Evolutionary conservation across 345 rosid genomes (phyloP).

Genomic region (Citrus mangshanensis): DNA sequence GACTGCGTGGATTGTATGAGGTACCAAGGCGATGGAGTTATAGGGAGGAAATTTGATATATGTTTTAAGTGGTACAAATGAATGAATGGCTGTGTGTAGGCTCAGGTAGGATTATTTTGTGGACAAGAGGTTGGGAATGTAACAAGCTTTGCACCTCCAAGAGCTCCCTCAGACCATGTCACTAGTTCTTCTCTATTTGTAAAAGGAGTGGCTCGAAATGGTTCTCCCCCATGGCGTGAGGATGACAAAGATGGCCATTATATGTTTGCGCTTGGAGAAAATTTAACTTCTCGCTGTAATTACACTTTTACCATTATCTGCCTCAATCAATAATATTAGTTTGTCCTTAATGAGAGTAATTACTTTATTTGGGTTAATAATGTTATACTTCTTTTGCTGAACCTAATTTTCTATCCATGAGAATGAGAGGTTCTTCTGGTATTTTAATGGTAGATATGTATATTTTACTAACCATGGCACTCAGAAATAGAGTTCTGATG

Average conservation of each 20-base stretch:
- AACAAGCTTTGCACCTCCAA: slow-evolving; percentile 75
- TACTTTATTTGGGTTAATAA: not conserved
- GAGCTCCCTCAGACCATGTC: slow-evolving; percentile 56
- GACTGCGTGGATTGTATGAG: not conserved
- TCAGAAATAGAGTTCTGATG: not conserved
- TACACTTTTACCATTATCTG: slow-evolving; percentile 48
- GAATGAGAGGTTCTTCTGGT: not conserved
- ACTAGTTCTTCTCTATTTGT: slow-evolving; percentile 37
- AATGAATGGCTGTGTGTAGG: slow-evolving; percentile 91
- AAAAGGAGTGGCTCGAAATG: slow-evolving; percentile 64
- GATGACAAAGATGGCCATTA: slow-evolving; percentile 99
- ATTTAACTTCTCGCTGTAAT: slow-evolving; percentile 94
- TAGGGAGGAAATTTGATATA: slow-evolving; percentile 29
- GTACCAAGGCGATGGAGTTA: not conserved
- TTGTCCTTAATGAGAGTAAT: not conserved
- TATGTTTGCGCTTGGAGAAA: slow-evolving; percentile 94
- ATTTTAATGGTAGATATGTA: not conserved
- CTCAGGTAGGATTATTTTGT: slow-evolving; percentile 93
- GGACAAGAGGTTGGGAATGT: slow-evolving; percentile 86
- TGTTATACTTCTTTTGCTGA: not conserved
- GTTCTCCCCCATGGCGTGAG: slow-evolving; percentile 87
- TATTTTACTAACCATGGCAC: not conserved
- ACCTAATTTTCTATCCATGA: not conserved
- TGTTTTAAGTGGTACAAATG: slow-evolving; percentile 59
- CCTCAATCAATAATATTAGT: not conserved